Evolutionary conservation across 495 filamentous ascomycete species (phyloP), one percentile per base, ranked within the genome.

Genomic region (Xylaria bambusicola): DNA sequence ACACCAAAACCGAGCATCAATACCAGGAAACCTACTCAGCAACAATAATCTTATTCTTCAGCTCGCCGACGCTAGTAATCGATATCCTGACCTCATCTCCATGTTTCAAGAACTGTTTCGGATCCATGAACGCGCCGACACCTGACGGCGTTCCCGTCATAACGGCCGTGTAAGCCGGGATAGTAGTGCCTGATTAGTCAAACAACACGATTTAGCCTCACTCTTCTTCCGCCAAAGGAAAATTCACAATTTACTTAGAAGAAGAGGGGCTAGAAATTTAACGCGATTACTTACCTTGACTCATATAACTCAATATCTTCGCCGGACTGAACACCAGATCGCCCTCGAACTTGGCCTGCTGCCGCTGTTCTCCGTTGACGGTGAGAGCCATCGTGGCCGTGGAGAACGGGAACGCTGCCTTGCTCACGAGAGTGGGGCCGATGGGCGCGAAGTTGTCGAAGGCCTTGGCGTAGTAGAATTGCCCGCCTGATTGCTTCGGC

Each of bases 361-460:
- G 78, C 55, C 68, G 68, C 24, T 65, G 52, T 50, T 75, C 50
- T 3, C 77, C 78, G 58, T 80, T 78, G 9, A 78, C 70, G 49
- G 66, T 69, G 9, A 75, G 75, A 9, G 54, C 51, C 18, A 76
- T 48, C 2, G 40, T 58, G 1, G 20, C 21, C 1, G 20, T 5
- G n/a, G 21, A 20, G n/a, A 17, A 1, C 3, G 35, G 8, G 23
- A 70, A 52, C 20, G 50, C 58, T 7, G 51, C 45, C 15, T 68
- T 55, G 40, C 58, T 65, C 26, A 73, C 70, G 2, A 81, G 65
- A 8, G 58, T 61, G 3, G 77, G 77, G 0, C 78, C 78, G 18
- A 81, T 68, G 1, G 78, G 78, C 13, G 73, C 76, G 61, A 79
- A 81, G 15, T 68, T 72, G 56, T 81, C 78, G 60, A 80, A 81